phyloP scores from a whole-genome alignment of 148 eudicot species.

The Rhododendron ovatum region DNA sequence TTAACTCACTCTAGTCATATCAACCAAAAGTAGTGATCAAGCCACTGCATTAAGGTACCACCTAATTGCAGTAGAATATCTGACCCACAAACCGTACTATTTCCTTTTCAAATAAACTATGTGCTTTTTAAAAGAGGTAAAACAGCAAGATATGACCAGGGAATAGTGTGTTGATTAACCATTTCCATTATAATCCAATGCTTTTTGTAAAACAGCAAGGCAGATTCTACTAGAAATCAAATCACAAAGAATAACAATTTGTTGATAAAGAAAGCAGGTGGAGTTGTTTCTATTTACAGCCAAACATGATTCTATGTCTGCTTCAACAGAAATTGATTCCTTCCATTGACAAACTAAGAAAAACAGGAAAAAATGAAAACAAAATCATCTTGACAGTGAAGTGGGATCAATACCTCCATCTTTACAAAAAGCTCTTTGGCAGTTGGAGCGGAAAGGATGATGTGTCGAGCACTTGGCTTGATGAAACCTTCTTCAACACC shows the following conservation, averaged over 20 bases:
- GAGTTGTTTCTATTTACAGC: background rate
- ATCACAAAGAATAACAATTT: conserved; percentile 9
- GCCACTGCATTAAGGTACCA: background rate
- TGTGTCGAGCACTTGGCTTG: conserved; percentile 64
- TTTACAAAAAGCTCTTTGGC: conserved; percentile 67
- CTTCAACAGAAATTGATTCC: background rate
- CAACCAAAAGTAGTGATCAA: background rate
- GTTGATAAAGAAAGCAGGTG: background rate
- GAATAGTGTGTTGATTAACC: conserved; percentile 8
- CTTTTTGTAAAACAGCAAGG: conserved; percentile 22
- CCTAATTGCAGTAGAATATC: conserved; percentile 1
- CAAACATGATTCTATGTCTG: background rate
- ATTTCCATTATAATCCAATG: background rate
- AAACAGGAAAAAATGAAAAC: no score
- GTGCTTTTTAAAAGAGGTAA: conserved; percentile 7
- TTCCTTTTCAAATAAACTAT: conserved; percentile 7
- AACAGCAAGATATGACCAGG: conserved; percentile 3
- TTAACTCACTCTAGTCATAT: background rate
- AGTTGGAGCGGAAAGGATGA: conserved; percentile 71
- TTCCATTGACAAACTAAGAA: background rate
- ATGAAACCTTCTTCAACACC: conserved; percentile 70
- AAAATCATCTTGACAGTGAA: background rate
- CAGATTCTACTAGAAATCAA: conserved; percentile 21
- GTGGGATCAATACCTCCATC: conserved; percentile 55
- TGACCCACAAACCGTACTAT: background rate